Evolutionary conservation across 306 rosid genomes (phyloP), one percentile per base, ranked within the genome.

Genomic region (Fragaria vesca): DNA sequence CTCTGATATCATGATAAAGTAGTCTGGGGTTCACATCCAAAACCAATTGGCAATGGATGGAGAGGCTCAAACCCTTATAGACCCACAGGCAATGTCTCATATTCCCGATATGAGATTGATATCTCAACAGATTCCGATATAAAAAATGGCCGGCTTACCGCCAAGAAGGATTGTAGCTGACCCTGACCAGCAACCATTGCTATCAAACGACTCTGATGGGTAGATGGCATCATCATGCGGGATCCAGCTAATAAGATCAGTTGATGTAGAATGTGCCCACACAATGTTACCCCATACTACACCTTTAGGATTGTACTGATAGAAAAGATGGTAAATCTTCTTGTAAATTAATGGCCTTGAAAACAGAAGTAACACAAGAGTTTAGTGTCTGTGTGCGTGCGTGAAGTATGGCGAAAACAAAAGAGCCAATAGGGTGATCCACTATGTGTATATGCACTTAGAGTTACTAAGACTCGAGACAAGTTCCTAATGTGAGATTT

Each of bases 241-340:
- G 50, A 71, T 80, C 98, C 98, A 93, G 71, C 91, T 91, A 24
- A 93, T 82, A 0, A 93, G 89, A 81, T 93, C 96, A 42, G 85
- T 76, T 58, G 98, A 93, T 12, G 91, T 85, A 1, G 97, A 93
- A 70, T 93, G 98, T 48, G 94, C 97, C 98, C 98, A 93, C 2
- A 90, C 96, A 28, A 91, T 90, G 50, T 91, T 91, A 17, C 91
- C 98, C 66, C 83, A 30, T 30, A 30, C 32, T 30, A 30, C 32
- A 30, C 32, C 32, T 30, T 2, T 70, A 0, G 97, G 98, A 40
- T 91, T 94, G 81, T 86, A 91, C 80, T 91, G 98, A 38, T 92
- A 92, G 84, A 94, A 92, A 2, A 94, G 58, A 70, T 94, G 98
- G 75, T 94, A 94, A 7, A 88, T n/a, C 61, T 93, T 94, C 26